Evolutionary conservation across 192 early-diverging fungal species (phyloP).

Genomic region (Jimgerdemannia flammicorona): DNA sequence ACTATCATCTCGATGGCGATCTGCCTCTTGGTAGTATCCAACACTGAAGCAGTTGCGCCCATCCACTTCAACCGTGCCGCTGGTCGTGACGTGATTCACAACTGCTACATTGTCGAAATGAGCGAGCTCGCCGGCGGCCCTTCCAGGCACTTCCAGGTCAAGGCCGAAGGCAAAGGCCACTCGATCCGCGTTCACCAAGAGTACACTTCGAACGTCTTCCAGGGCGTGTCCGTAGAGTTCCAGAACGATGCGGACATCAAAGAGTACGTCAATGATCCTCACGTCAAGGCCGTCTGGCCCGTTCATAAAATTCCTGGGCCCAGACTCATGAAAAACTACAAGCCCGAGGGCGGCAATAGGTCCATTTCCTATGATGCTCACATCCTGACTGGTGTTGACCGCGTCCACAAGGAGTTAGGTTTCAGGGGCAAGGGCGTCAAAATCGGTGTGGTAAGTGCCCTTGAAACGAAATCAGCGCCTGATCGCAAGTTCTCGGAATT

Average conservation of each 20-base stretch:
- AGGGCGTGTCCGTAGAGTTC: neutral
- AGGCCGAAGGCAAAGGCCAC: neutral
- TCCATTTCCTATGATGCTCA: constrained; percentile 22
- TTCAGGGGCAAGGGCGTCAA: constrained; percentile 63
- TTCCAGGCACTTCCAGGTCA: neutral
- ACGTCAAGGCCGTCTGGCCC: neutral
- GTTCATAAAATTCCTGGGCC: neutral
- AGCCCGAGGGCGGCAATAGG: neutral
- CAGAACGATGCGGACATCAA: neutral
- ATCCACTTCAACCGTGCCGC: neutral
- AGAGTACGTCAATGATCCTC: neutral
- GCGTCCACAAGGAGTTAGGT: constrained; percentile 41
- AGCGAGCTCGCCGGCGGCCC: neutral
- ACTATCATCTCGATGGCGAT: neutral
- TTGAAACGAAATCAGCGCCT: no score
- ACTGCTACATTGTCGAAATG: neutral
- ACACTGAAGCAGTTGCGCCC: neutral
- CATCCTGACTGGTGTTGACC: constrained; percentile 47
- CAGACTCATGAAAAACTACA: neutral
- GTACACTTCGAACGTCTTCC: neutral
- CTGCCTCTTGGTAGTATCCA: neutral
- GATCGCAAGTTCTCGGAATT: no score
- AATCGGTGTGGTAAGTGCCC: constrained; percentile 42
- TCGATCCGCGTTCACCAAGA: neutral
- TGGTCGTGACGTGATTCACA: neutral